Conservation (phyloP, 768 basidiomycete genomes). For the Nevesoporus exiguus region DNA sequence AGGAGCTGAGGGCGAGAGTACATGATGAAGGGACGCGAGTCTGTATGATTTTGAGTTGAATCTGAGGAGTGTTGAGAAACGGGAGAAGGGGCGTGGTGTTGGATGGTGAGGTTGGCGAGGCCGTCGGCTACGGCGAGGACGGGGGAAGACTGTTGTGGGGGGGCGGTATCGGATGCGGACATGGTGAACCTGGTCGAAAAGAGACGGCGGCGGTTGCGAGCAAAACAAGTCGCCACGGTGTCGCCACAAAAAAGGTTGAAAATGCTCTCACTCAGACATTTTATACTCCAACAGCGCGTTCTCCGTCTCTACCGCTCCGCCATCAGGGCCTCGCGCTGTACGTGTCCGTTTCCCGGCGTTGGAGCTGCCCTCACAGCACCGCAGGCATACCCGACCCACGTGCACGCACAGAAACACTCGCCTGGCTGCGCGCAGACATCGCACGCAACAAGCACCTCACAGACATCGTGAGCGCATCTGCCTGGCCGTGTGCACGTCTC, state of each 20-base stretch:
- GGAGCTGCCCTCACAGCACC: neutral
- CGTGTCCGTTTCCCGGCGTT: slow-evolving; percentile 6
- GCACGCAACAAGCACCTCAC: slow-evolving; percentile 56
- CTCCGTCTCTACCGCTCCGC: slow-evolving; percentile 61
- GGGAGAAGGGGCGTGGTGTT: slow-evolving; percentile 11
- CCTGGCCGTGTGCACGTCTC: slow-evolving; percentile 1
- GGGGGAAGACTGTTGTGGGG: slow-evolving; percentile 10
- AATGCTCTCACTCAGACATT: slow-evolving; percentile 62
- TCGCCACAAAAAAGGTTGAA: slow-evolving; percentile 14
- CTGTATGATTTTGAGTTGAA: slow-evolving; percentile 20
- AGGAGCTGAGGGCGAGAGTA: slow-evolving; percentile 73
- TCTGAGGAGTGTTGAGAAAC: slow-evolving; percentile 8
- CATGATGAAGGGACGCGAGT: slow-evolving; percentile 47
- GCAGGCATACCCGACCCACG: slow-evolving; percentile 60
- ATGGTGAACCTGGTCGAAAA: slow-evolving; percentile 28
- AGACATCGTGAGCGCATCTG: slow-evolving; percentile 46
- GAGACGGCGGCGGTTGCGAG: slow-evolving; percentile 1
- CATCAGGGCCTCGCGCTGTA: slow-evolving; percentile 69
- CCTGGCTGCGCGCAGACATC: slow-evolving; percentile 72
- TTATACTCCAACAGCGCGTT: slow-evolving; percentile 62
- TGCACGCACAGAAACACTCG: slow-evolving; percentile 61
- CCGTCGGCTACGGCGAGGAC: slow-evolving; percentile 31
- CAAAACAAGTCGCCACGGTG: slow-evolving; percentile 19
- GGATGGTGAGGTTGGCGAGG: slow-evolving; percentile 33
- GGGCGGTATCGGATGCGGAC: slow-evolving; percentile 30